phyloP scores from a whole-genome alignment of 1,139 yeast genomes.

The Candida sp. region DNA sequence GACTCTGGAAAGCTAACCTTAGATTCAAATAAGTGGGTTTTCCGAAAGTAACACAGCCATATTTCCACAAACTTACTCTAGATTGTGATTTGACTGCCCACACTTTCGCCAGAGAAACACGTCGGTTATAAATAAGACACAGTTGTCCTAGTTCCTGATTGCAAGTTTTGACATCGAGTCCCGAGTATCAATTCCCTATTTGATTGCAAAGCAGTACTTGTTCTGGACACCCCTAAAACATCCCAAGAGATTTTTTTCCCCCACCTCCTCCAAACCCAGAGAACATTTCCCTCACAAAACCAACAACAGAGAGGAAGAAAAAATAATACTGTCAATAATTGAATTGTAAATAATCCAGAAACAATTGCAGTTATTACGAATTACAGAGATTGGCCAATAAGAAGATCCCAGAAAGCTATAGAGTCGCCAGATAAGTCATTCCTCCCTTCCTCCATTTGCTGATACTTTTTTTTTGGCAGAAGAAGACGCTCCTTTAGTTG shows the following conservation, averaged over 20 bases:
- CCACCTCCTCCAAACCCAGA: not conserved
- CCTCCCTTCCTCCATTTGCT: not conserved
- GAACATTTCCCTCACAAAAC: not conserved
- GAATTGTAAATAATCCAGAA: not conserved
- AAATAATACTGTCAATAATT: not conserved
- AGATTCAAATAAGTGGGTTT: not conserved
- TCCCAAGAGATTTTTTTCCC: not conserved
- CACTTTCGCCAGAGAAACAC: no score
- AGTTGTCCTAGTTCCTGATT: no score
- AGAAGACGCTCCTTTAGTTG: no score
- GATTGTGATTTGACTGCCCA: no score
- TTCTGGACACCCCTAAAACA: not conserved
- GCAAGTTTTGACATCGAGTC: no score
- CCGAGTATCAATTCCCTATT: no score
- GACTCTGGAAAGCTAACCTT: not conserved
- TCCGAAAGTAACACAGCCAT: not conserved
- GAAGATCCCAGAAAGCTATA: not conserved
- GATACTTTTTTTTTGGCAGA: not conserved
- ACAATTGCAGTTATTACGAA: not conserved
- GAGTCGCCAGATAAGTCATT: not conserved
- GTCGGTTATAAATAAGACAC: no score
- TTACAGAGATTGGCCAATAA: not conserved
- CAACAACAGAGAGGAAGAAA: not conserved
- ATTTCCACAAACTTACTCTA: not conserved
- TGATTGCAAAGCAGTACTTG: no score